Base-by-base conservation (phyloP, 192 early-diverging fungal species). In the Phlyctochytrium planicorne region DNA sequence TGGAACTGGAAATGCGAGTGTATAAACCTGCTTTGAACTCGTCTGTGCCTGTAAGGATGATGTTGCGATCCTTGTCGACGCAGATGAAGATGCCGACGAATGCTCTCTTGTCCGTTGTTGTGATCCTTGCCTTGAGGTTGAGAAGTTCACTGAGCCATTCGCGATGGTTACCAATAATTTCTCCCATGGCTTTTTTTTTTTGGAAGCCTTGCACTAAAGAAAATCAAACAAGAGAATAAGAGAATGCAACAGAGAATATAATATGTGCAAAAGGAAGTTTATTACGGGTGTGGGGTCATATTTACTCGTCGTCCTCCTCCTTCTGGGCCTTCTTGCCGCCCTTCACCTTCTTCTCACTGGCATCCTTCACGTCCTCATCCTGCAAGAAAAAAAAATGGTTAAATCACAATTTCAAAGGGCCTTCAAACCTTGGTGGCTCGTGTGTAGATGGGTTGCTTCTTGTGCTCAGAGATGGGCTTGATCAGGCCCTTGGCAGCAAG, bases 401-500 rank as follows among this genome's bases (percentile, higher is more conserved):
- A 47, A 20, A 14, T 14, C 40, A 20, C 40, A 14, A 20, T 20
- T 20, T 14, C 20, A 47, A 47, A 47, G 40, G 3, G 40, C 3
- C 14, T 6, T 31, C 37, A 6, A 24, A 80, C 83, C 79, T 80
- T 78, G 76, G 81, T 81, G 36, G 83, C 78, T 34, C 83, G 76
- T 31, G 83, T 85, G 83, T 83, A 85, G 65, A 85, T 83, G 23
- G 74, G 59, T 78, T 98, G 96, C 67, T 94, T 89, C 78, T 89
- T 89, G 89, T 97, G 95, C 63, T 83, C 82, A 67, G 90, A 89
- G 73, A 99, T 87, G 65, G 91, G 86, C 78, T 91, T 91, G 87
- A 99, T 99, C 47, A 91, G 71, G 72, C 96, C 96, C 81, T 94
- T 87, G 63, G 80, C 78, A 79, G 89, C 94, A 61, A 99, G 86